Base-by-base conservation (phyloP, 202 grass and related monocot species). In the Schoenoplectus triqueter region DNA sequence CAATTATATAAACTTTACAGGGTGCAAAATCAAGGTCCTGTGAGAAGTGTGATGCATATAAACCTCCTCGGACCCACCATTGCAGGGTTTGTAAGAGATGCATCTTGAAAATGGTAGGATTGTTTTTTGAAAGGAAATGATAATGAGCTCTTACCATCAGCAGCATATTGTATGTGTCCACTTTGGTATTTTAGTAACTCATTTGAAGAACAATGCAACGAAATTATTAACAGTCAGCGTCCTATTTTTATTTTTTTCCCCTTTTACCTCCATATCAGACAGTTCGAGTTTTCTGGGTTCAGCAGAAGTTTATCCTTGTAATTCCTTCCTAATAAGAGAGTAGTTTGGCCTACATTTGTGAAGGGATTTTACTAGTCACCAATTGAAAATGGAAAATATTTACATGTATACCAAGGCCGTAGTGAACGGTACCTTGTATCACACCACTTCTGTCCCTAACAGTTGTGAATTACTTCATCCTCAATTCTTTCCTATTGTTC, bases 1-100 rank as follows among this genome's bases (percentile, higher is more conserved):
- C 31, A 45, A 10, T 19, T 19, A 21, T 87, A 86, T 92, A 79
- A 56, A 87, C 63, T 39, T 59, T 21, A 50, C 88, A 95, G 92
- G 91, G 60, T n/a, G 78, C 83, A 52, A 91, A 89, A 80, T 96
- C 93, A 69, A 94, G 87, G 84, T 92, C 93, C 41, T 99, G 97
- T 66, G 93, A 94, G 51, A 99, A 99, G 67, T 99, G 97, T 67
- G 88, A 87, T 72, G 86, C 86, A 66, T 89, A 89, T 69, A 99
- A 99, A 65, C 93, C 97, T 87, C 82, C 87, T 85, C 88, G 97
- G 71, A 64, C 93, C 60, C 97, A 96, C 83, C 93, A 96, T 60
- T 99, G 93, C 64, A 91, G 89, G 81, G 89, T 92, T 68, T 94
- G 96, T 90, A 94, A 94, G 88, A 94, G 91, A 85, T 99, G 93